phyloP scores from a whole-genome alignment of 306 rosid genomes.

The Casuarina cunninghamiana region DNA sequence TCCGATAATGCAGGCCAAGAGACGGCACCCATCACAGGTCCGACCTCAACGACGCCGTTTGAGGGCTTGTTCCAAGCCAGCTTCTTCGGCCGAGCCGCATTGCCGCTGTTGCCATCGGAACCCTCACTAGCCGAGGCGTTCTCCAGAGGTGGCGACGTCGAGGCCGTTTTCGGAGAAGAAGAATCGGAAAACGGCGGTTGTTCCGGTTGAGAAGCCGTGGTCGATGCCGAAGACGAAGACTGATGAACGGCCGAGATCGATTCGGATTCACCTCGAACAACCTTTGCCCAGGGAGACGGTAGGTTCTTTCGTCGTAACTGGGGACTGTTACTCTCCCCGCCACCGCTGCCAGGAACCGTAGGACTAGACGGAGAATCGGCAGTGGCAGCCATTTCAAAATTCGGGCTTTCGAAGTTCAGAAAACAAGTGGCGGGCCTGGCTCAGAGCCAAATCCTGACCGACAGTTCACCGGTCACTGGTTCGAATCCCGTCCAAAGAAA shows the following conservation, averaged over 20 bases:
- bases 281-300: slow-evolving; percentile 67
- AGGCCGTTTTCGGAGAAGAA: slow-evolving; percentile 36
- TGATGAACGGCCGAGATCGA: slow-evolving; percentile 31
- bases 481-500: no score
- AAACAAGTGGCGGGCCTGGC: background rate
- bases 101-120: slow-evolving; percentile 41
- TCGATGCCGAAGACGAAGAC: slow-evolving; percentile 44
- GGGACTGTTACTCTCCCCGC: slow-evolving; percentile 26
- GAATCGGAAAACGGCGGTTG: slow-evolving; percentile 39
- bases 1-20: slow-evolving; percentile 81
- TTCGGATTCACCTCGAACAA: slow-evolving; percentile 67
- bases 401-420: slow-evolving; percentile 39
- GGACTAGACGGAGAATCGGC: slow-evolving; percentile 43
- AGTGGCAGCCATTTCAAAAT: slow-evolving; percentile 52
- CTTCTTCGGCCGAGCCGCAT: slow-evolving; percentile 52
- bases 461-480: no score
- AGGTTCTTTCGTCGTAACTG: slow-evolving; percentile 39
- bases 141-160: slow-evolving; percentile 36
- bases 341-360: slow-evolving; percentile 21
- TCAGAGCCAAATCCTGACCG: no score
- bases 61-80: slow-evolving; percentile 77
- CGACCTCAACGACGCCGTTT: slow-evolving; percentile 49
- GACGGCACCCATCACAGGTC: slow-evolving; percentile 70
- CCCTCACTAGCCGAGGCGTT: slow-evolving; percentile 26
- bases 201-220: slow-evolving; percentile 33